Evolutionary conservation across 2,329 filamentous ascomycete genomes (phyloP), one percentile per base, ranked within the genome.

Genomic region (Fusarium pseudocircinatum): DNA sequence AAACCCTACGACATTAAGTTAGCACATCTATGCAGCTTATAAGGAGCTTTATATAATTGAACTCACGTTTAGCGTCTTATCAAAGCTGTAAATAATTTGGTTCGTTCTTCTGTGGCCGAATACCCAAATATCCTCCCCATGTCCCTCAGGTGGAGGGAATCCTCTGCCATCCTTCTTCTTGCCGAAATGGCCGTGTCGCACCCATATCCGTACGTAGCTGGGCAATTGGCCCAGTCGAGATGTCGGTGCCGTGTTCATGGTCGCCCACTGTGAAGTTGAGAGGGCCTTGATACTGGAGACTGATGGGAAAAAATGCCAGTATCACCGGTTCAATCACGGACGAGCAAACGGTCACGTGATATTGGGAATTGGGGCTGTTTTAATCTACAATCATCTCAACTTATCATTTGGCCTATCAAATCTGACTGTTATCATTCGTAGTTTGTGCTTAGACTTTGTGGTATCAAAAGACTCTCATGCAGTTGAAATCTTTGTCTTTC

Each of bases 51-150:
- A n/a, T 16, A 49, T 22, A 46, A 49, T 43, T 52, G 28, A n/a
- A 79, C 85, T 49, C 77, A 89, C 87, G 74, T 86, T 81, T 15
- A 89, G 65, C 8, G 82, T 80, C 24, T 83, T 81, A 28, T 80
- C 79, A 76, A 86, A 85, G 56, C 86, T 88, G 79, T 89, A 90
- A 62, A 90, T 82, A 54, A 88, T 83, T 78, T 88, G 83, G 52
- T 88, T 84, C 22, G 84, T 81, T 61, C 83, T 77, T 60, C 88
- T 81, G 79, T 90, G 85, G 75, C 82, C 81, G 77, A 86, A 89
- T 60, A 90, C 80, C 84, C 85, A 91, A 77, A 91, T 88, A 77
- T 86, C 84, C 82, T 90, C 87, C 77, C 88, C 88, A 67, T 89
- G 87, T 67, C 83, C 83, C 44, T 82, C 77, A 24, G 82, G 78